Conservation (phyloP, 2,329 filamentous ascomycete genomes). For the Passalora sequoiae region DNA sequence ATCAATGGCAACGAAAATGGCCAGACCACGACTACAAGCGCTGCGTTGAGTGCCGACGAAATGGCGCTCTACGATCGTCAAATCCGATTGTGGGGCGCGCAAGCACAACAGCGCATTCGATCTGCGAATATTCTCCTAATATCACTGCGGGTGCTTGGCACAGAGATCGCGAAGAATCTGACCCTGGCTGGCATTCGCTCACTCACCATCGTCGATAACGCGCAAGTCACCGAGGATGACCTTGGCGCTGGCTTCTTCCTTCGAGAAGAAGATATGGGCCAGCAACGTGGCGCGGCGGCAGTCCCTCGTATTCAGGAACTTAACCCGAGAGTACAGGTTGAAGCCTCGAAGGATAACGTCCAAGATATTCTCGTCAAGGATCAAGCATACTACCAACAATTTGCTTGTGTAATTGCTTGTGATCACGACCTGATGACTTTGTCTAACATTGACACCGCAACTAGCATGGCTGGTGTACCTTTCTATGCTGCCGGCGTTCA, state of each 20-base stretch:
- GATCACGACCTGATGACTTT: conserved; percentile 73
- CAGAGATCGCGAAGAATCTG: conserved; percentile 95
- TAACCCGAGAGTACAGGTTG: conserved; percentile 80
- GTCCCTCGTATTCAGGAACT: conserved; percentile 72
- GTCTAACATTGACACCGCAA: conserved; percentile 77
- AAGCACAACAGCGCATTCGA: conserved; percentile 84
- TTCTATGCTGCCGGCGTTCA: conserved; percentile 88
- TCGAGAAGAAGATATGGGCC: conserved; percentile 64
- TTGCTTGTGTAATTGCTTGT: conserved; percentile 83
- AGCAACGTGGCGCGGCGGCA: conserved; percentile 73
- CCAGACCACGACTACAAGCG: conserved; percentile 21
- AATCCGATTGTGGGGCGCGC: conserved; percentile 93
- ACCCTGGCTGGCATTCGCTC: conserved; percentile 89
- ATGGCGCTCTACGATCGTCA: conserved; percentile 96
- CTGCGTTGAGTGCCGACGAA: conserved; percentile 60
- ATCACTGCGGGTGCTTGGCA: conserved; percentile 78
- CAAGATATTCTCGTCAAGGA: conserved; percentile 67
- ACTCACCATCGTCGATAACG: conserved; percentile 80
- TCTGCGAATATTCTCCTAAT: conserved; percentile 85
- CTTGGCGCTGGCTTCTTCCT: conserved; percentile 68
- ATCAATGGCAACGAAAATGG: conserved; percentile 6
- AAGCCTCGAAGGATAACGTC: conserved; percentile 32
- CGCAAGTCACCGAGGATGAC: conserved; percentile 69
- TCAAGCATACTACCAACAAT: conserved; percentile 69
- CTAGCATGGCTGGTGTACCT: conserved; percentile 68